Evolutionary conservation across 2,329 filamentous ascomycete genomes (phyloP).

Genomic region (Aspergillus sergii): DNA sequence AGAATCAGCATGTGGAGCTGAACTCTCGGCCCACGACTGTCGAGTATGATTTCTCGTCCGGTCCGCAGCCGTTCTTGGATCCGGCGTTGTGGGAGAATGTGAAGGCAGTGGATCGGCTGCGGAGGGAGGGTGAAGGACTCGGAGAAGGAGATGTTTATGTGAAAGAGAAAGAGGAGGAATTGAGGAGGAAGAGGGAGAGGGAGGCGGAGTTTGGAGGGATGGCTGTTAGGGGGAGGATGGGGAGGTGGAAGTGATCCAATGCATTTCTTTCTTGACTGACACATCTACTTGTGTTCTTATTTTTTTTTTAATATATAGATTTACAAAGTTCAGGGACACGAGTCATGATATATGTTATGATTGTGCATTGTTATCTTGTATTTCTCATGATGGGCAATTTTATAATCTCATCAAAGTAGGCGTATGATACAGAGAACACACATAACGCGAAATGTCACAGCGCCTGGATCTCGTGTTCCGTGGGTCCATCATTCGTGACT

Average conservation of each 20-base stretch:
- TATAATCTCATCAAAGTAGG: background rate
- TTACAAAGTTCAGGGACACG: background rate
- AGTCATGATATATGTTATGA: background rate
- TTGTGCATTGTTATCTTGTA: background rate
- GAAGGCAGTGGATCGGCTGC: constrained; percentile 6
- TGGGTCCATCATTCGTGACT: constrained; percentile 11
- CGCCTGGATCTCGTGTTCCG: constrained; percentile 4
- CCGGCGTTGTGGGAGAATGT: constrained; percentile 36
- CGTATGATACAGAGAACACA: constrained; percentile 7
- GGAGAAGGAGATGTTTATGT: background rate
- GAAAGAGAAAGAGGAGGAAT: constrained; percentile 21
- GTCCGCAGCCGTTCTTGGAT: constrained; percentile 44
- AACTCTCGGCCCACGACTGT: constrained; percentile 13
- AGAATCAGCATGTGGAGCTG: background rate
- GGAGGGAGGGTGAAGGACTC: constrained; percentile 6
- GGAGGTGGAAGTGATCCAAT: constrained; percentile 3
- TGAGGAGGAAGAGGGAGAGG: constrained; percentile 20
- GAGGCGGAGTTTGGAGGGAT: constrained; percentile 37
- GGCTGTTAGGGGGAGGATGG: constrained; percentile 34
- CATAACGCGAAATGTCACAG: background rate
- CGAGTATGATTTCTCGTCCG: constrained; percentile 37
- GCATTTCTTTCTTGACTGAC: background rate
- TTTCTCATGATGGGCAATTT: background rate
- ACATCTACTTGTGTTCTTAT: background rate
- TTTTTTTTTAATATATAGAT: background rate